Evolutionary conservation across 2,329 filamentous ascomycete genomes (phyloP), one percentile per base, ranked within the genome.

Genomic region (Cytospora chrysosperma): DNA sequence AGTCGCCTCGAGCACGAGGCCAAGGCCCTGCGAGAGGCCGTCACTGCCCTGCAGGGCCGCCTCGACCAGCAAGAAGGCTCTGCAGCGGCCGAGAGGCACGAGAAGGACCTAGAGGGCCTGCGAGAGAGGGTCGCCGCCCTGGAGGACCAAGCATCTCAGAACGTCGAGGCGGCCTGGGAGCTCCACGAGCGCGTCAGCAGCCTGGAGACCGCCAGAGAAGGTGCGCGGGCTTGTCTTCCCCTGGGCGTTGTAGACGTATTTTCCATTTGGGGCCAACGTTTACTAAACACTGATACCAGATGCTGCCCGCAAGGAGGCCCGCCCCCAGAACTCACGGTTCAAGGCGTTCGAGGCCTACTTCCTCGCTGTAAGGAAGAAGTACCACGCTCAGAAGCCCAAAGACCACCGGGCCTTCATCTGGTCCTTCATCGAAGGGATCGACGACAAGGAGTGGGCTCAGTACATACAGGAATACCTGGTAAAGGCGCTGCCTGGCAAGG

Each of bases 391-490:
- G 24, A 56, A 8, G 24, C 54, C 56, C 4, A 61, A 8, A 4
- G 32, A 64, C n/a, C 34, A 64, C 19, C 34, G 64, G 2, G 10
- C 26, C 3, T 71, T 69, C 30, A 68, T 72, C 60, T 69, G 69
- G 67, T 52, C 60, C 9, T 72, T 72, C 56, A 62, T 72, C 32
- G 59, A 63, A 26, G 62, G 66, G 30, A 69, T 71, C n/a, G 49
- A 67, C 19, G 59, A 68, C 49, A 49, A 54, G 1, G 65, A 59
- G 21, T 52, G 68, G 27, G 67, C 66, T 6, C 61, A 34, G 8
- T 67, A 69, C 56, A 51, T 71, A 7, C 71, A 72, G 50, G 56
- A 67, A 34, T 65, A 64, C 10, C 61, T 72, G n/a, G 63, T 59
- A 2, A 17, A 37, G 2, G 21, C 56, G 4, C 56, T 71, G 5